Base-by-base conservation (phyloP, 2,329 filamentous ascomycete genomes). In the Aspergillus eucalypticola region DNA sequence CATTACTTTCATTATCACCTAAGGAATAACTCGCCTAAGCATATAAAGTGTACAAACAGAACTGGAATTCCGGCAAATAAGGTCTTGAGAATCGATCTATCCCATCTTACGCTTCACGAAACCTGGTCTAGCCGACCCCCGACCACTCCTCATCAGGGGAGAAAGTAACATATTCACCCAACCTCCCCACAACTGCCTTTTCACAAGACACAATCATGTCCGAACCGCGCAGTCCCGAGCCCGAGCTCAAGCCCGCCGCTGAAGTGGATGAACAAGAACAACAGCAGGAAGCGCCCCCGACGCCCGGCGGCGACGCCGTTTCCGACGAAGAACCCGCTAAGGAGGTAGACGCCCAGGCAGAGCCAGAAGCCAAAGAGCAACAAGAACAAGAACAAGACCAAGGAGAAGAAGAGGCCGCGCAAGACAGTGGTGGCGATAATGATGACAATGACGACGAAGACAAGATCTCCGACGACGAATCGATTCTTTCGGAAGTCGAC, bases 401-500 rank as follows among this genome's bases (percentile, higher is more conserved):
- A 23, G 41, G 10, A 21, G 41, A 44, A 21, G 41, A 44, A 15
- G 58, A 64, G 8, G 49, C 59, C n/a, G 38, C 58, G 11, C 65
- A 69, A n/a, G 66, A 67, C 13, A 66, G 71, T 46, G 67, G 66
- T 50, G 56, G 60, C 15, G 68, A 71, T 46, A 67, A 68, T 35
- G 56, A 60, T 10, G 64, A 70, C 35, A 62, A 64, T 10, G 66
- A 68, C 6, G 66, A 71, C 15, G 67, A 70, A 19, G 66, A 69
- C 17, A 67, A 69, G 32, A 72, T 83, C 35, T 85, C 83, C 17
- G 85, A 87, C 67, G 82, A 84, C 57, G 86, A 88, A 65, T 88
- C 86, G 3, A 81, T 82, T 8, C 79, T 89, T 29, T 87, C 86
- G 15, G 86, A 88, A 69, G 80, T 88, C 55, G 85, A 88, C 66